Conservation (phyloP, 2,329 filamentous ascomycete species). For the Sporothrix curviconia region DNA sequence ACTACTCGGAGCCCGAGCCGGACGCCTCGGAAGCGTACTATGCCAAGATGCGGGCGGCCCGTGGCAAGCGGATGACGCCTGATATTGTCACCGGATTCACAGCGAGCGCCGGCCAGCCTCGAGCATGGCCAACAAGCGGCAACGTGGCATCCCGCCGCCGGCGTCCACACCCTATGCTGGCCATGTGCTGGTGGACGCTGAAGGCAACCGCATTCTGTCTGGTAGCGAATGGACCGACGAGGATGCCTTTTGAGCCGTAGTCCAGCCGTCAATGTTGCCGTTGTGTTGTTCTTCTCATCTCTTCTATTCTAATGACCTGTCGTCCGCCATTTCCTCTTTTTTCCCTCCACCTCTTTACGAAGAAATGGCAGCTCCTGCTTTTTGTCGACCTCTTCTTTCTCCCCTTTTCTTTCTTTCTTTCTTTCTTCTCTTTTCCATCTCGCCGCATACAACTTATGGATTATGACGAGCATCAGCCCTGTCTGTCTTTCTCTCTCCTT, state of each 20-base stretch:
- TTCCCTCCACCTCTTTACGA: not conserved
- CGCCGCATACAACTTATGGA: too few species aligned
- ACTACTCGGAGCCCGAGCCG: conserved; percentile 67
- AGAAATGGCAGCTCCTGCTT: not conserved
- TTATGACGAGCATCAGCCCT: too few species aligned
- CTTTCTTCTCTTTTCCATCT: not conserved
- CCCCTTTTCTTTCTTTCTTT: not conserved
- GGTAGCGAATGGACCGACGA: conserved; percentile 64
- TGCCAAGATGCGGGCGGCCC: conserved; percentile 64
- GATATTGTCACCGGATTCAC: conserved; percentile 26
- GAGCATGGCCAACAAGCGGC: conserved; percentile 42
- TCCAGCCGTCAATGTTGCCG: too few species aligned
- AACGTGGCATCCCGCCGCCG: conserved; percentile 47
- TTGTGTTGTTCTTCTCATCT: not conserved
- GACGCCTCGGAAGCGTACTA: conserved; percentile 76
- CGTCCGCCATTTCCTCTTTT: not conserved
- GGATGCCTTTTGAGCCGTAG: conserved; percentile 43
- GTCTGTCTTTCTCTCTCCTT: not conserved
- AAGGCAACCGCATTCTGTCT: conserved; percentile 57
- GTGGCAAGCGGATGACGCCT: conserved; percentile 56
- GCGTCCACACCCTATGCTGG: conserved; percentile 36
- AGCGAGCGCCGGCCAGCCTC: conserved; percentile 9
- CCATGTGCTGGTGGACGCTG: conserved; percentile 46
- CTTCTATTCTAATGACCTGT: not conserved
- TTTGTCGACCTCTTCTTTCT: not conserved